phyloP scores from a whole-genome alignment of 441 rosid species.

The Adansonia madagascariensis region DNA sequence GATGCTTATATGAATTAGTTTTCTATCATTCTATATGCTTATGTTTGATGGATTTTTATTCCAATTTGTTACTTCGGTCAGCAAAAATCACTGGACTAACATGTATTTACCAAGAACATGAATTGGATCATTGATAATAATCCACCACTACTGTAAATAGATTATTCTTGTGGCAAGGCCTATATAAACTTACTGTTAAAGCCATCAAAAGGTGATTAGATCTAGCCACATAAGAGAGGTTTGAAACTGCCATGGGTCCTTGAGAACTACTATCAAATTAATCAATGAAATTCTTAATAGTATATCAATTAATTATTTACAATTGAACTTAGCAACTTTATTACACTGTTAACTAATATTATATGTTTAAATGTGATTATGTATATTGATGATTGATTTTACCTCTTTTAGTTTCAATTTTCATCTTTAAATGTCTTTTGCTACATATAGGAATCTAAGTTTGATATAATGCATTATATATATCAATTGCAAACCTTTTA shows the following conservation, averaged over 20 bases:
- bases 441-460: constrained; percentile 52
- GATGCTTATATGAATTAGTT: no score
- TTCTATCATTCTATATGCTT: no score
- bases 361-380: neutral
- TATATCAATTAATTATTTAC: no score
- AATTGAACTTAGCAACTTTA: neutral
- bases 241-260: no score
- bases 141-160: constrained; percentile 52
- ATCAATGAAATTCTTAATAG: neutral
- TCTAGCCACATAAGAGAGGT: constrained; percentile 64
- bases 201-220: constrained; percentile 59
- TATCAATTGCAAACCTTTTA: constrained; percentile 60
- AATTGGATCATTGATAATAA: constrained; percentile 56
- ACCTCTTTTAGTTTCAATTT: constrained; percentile 63
- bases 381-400: neutral
- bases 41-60: neutral
- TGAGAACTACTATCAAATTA: no score
- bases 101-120: constrained; percentile 69
- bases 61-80: constrained; percentile 47
- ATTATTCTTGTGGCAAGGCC: constrained; percentile 49
- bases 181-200: constrained; percentile 57
- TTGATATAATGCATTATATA: constrained; percentile 66
- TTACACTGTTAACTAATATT: neutral
- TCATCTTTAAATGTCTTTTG: constrained; percentile 59
- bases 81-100: constrained; percentile 48